Evolutionary conservation across 495 filamentous ascomycete genomes (phyloP).

Genomic region (Pyrenula aspistea): DNA sequence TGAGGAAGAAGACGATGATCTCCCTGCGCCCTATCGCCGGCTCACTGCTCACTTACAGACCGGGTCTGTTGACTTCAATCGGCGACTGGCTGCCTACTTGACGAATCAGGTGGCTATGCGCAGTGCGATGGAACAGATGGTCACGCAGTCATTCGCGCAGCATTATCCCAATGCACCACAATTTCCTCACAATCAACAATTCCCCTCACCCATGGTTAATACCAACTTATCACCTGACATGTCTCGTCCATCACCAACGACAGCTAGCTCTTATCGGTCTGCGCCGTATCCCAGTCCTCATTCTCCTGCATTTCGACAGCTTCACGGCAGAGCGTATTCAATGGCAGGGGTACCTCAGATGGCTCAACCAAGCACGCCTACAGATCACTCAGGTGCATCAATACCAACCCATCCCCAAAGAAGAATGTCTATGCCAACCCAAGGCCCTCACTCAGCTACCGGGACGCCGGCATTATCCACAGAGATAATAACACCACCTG

Average conservation of each 20-base stretch:
- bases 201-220: constrained; percentile 26
- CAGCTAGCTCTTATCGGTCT: constrained; percentile 10
- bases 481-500: constrained; percentile 6
- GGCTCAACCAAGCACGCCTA: constrained; percentile 9
- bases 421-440: constrained; percentile 21
- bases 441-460: constrained; percentile 11
- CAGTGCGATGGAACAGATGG: constrained; percentile 33
- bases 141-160: constrained; percentile 32
- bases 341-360: constrained; percentile 12
- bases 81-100: constrained; percentile 44
- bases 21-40: constrained; percentile 35
- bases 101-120: constrained; percentile 47
- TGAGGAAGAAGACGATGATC: constrained; percentile 65
- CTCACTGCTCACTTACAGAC: constrained; percentile 43
- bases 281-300: constrained; percentile 20
- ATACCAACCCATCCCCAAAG: constrained; percentile 15
- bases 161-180: constrained; percentile 30
- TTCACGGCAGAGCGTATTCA: constrained; percentile 23
- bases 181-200: constrained; percentile 19
- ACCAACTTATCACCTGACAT: constrained; percentile 18
- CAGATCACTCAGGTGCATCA: constrained; percentile 13
- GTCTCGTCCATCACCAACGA: constrained; percentile 12
- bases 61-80: constrained; percentile 41
- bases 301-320: constrained; percentile 12
- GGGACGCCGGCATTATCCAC: constrained; percentile 12